These are phyloP conservation scores for Coemansia sp. DNA, from an alignment of 192 early-diverging fungal species.

Conservation along the genomic window DNA sequence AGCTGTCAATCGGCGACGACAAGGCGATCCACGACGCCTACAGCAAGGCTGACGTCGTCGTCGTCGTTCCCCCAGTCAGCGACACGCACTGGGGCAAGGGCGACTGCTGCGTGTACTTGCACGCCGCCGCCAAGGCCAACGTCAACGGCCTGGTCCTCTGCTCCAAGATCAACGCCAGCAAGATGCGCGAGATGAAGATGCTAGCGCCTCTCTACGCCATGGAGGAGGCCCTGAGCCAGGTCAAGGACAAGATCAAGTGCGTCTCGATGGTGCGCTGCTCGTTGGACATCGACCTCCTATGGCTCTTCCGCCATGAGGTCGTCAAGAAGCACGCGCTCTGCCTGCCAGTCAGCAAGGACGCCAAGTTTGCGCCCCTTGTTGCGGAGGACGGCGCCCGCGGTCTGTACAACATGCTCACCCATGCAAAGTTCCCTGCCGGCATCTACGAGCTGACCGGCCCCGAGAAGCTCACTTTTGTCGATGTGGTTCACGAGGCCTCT, in stretches of 20 bases:
- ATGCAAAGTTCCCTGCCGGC: constrained; percentile 30
- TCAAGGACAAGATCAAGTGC: constrained; percentile 32
- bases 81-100: constrained; percentile 30
- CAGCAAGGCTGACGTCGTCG: constrained; percentile 36
- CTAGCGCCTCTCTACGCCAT: constrained; percentile 34
- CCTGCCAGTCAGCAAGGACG: constrained; percentile 20
- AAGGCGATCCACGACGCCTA: constrained; percentile 33
- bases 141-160: constrained; percentile 44
- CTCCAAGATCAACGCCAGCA: constrained; percentile 38
- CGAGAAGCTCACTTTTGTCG: constrained; percentile 19
- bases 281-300: constrained; percentile 44
- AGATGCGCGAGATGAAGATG: constrained; percentile 21
- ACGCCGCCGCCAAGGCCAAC: constrained; percentile 31
- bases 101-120: constrained; percentile 25
- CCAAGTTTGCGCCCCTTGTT: constrained; percentile 37
- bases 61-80: constrained; percentile 42
- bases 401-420: constrained; percentile 43
- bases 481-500: constrained; percentile 23
- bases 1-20: constrained; percentile 22
- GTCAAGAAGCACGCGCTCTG: constrained; percentile 27
- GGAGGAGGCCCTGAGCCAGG: constrained; percentile 31
- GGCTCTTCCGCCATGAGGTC: constrained; percentile 48
- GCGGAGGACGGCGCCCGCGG: constrained; percentile 26
- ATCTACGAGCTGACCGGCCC: constrained; percentile 44
- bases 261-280: constrained; percentile 50